phyloP scores from a whole-genome alignment of 768 basidiomycete species.

The Naganishia vishniacii region DNA sequence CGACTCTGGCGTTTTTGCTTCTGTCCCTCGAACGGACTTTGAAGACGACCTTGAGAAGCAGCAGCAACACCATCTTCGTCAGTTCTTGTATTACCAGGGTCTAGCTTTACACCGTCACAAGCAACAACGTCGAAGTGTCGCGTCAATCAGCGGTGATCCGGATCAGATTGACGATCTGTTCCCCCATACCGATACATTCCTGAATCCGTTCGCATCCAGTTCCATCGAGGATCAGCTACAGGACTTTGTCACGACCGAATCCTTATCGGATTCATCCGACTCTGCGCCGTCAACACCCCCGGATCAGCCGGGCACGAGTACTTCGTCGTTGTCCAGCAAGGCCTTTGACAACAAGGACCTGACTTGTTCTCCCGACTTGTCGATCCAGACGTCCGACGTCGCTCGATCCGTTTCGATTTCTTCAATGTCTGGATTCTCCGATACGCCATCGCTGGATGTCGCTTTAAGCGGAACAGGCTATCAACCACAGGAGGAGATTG shows the following conservation, averaged over 20 bases:
- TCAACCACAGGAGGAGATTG: neutral
- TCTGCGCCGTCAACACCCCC: slow-evolving; percentile 11
- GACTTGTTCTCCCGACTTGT: neutral
- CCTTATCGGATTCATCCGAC: neutral
- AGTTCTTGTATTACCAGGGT: slow-evolving; percentile 23
- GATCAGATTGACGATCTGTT: neutral
- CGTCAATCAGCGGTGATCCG: too few relatives aligned
- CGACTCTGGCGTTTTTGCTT: neutral
- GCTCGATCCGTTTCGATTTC: neutral
- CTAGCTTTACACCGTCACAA: slow-evolving; percentile 21
- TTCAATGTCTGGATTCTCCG: neutral
- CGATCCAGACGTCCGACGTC: neutral
- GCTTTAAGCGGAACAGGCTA: too few relatives aligned
- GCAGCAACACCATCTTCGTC: slow-evolving; percentile 22
- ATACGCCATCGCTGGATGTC: neutral
- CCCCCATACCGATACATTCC: neutral
- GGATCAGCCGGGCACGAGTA: slow-evolving; percentile 7
- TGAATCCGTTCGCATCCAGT: neutral
- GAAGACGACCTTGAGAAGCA: slow-evolving; percentile 22
- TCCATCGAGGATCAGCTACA: slow-evolving; percentile 11
- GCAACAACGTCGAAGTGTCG: neutral
- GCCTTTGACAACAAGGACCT: neutral
- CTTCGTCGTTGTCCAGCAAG: neutral
- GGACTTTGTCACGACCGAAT: slow-evolving; percentile 1
- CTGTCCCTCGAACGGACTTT: neutral